Base-by-base conservation (phyloP, 2,329 filamentous ascomycete genomes). In the Mollisiaceae sp. region DNA sequence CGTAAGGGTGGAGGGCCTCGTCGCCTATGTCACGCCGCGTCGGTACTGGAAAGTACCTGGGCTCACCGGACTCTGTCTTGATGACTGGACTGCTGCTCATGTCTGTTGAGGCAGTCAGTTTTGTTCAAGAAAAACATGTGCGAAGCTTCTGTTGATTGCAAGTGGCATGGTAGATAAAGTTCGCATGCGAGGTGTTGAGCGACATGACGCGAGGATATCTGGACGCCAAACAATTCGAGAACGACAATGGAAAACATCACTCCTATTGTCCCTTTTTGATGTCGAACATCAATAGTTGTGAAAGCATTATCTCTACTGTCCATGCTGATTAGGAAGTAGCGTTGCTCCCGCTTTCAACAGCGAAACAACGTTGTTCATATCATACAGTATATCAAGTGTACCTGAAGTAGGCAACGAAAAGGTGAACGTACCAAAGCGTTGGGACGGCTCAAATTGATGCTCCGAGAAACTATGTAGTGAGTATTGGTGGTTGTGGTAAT, bases 1-100 rank as follows among this genome's bases (percentile, higher is more conserved):
- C 57, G 47, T 32, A 60, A 3, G 24, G 47, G 41, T 39, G 66
- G 47, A 63, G 59, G 65, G 58, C 41, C 58, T 60, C 58, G 58
- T 50, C 24, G 15, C 32, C 11, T 41, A 20, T 58, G 58, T 65
- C 64, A 66, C 45, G 35, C 61, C 35, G 52, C 18, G 24, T 32
- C 50, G 50, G 50, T 15, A 35, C 27, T 35, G 50, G 50, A 35
- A 18, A 32, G 50, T 54, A 35, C 50, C 18, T 27, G 18, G 22
- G 59, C 15, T 41, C 20, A 36, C 18, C 18, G 35, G 41, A 39
- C 56, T 67, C 65, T 52, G 9, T 50, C 57, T 67, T 65, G 50
- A 67, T 63, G 55, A 63, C 56, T 59, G 59, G 39, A 18, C n/a
- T 50, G 50, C 22, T 35, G 5, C 22, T 12, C 45, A 18, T 14